Evolutionary conservation across 768 basidiomycete species (phyloP), one percentile per base, ranked within the genome.

Genomic region (Mycena chlorophos): DNA sequence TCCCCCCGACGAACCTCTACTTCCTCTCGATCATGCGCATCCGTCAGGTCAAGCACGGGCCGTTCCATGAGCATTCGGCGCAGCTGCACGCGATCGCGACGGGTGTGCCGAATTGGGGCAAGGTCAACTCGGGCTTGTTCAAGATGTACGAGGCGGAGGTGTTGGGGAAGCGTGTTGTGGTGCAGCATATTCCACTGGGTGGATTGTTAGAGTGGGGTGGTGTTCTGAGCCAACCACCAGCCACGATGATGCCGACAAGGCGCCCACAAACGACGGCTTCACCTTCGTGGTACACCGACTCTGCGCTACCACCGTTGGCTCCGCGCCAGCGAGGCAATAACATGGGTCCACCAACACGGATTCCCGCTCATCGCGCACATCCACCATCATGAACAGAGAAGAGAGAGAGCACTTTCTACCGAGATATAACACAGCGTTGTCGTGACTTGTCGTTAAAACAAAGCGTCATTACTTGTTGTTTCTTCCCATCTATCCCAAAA

Each of bases 121-220:
- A 98, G 72, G 93, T 94, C 31, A 90, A 94, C 71, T 81, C 81
- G 30, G 94, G 97, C 5, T 68, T 98, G 53, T 84, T 92, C 69
- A 97, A 96, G 74, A 98, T 99, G 96, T 98, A 96, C 69, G 84
- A 92, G 76, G 94, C 86, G 5, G 96, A 99, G 71, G 94, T 98
- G 13, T 76, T 98, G 38, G 86, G 87, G 16, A 98, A 98, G 71
- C 82, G 91, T 16, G 95, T 98, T n/a, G 96, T 98, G 4, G 92
- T 98, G 3, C 95, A 98, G 69, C 94, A 97, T 67, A 75, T 98
- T 47, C 88, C 89, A 6, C 78, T 97, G 22, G 94, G 94, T 19
- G 89, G 91, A 0, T 64, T 93, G 23, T 72, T 95, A 52, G 82
- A 84, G 64, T 92, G 91, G 91, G 76, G 75, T 23, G 45, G 14